These are phyloP conservation scores for Penicillium concentricum DNA, from an alignment of 2,329 filamentous ascomycete genomes.

Conservation along the genomic window DNA sequence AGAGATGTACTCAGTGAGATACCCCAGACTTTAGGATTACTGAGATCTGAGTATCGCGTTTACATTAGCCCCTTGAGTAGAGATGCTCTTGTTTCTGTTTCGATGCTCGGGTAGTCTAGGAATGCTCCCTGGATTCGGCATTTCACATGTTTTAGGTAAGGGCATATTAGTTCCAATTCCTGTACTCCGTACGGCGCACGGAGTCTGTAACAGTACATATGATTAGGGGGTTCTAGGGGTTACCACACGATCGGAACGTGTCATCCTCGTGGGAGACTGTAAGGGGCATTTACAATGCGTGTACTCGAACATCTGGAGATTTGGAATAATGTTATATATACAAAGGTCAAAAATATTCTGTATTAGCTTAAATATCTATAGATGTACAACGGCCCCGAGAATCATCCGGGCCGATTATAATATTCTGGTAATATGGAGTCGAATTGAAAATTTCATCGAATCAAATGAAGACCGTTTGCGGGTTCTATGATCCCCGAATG, in stretches of 20 bases:
- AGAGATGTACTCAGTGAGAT: not conserved
- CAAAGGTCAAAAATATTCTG: no score
- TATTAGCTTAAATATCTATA: no score
- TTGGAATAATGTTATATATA: no score
- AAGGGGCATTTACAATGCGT: not conserved
- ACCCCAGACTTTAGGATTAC: not conserved
- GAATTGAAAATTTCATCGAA: not conserved
- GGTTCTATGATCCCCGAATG: not conserved
- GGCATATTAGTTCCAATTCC: not conserved
- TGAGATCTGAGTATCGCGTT: not conserved
- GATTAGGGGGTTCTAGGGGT: not conserved
- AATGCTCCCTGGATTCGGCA: not conserved
- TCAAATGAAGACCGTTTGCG: not conserved
- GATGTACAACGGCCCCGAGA: not conserved
- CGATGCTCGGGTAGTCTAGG: not conserved
- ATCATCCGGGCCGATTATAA: not conserved
- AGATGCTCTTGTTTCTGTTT: not conserved
- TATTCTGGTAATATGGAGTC: no score
- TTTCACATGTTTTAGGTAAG: not conserved
- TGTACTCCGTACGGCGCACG: not conserved
- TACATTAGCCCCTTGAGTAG: not conserved
- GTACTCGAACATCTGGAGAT: no score
- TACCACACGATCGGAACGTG: conserved; percentile 4
- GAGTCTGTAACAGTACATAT: not conserved
- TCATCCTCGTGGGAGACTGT: not conserved